Evolutionary conservation across 2,329 filamentous ascomycete genomes (phyloP).

Genomic region (Acrodontium crateriforme): DNA sequence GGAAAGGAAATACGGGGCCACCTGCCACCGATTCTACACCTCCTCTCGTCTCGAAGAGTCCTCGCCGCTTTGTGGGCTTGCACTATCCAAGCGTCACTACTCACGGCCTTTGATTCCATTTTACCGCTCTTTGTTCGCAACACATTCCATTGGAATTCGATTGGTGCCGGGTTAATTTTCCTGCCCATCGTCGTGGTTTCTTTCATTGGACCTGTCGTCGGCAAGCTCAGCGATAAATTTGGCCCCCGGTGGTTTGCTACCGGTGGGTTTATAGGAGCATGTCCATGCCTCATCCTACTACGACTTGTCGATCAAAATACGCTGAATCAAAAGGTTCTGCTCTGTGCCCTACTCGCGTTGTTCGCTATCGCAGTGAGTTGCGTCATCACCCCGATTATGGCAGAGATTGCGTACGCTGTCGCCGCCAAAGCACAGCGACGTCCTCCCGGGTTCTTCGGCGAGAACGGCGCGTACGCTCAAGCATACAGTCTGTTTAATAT

Average conservation of each 20-base stretch:
- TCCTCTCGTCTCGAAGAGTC: conserved; percentile 36
- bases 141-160: conserved; percentile 39
- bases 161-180: conserved; percentile 43
- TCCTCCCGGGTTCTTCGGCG: conserved; percentile 36
- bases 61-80: conserved; percentile 44
- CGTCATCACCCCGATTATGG: conserved; percentile 52
- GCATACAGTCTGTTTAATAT: conserved; percentile 37
- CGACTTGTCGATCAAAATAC: conserved; percentile 49
- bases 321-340: conserved; percentile 48
- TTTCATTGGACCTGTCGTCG: conserved; percentile 45
- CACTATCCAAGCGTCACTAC: conserved; percentile 35
- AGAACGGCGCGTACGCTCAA: conserved; percentile 36
- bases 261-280: conserved; percentile 42
- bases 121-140: conserved; percentile 40
- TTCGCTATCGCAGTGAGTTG: conserved; percentile 46
- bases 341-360: conserved; percentile 49
- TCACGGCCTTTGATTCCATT: conserved; percentile 45
- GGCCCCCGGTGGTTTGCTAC: conserved; percentile 52
- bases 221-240: conserved; percentile 36
- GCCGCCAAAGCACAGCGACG: conserved; percentile 41
- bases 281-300: conserved; percentile 50
- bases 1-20: too few relatives aligned
- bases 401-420: conserved; percentile 51
- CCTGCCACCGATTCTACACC: conserved; percentile 24
- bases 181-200: conserved; percentile 46